phyloP scores from a whole-genome alignment of 768 basidiomycete species.

The Tremella yokohamensis region DNA sequence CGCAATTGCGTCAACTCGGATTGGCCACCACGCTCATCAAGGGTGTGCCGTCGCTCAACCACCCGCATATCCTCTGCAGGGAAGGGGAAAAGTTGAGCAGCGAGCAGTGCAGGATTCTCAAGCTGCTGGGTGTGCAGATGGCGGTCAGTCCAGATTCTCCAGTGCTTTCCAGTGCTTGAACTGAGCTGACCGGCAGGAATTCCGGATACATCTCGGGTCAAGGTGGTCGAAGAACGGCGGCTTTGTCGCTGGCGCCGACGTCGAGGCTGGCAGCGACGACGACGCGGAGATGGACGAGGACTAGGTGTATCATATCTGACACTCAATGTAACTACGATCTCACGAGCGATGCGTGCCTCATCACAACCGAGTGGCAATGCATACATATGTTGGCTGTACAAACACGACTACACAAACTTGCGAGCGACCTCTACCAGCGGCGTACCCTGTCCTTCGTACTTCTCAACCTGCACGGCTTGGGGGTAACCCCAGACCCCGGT shows the following conservation, averaged over 20 bases:
- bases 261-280: slow-evolving; percentile 13
- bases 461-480: no score
- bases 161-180: not conserved
- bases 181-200: slow-evolving; percentile 35
- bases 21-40: slow-evolving; percentile 75
- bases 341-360: no score
- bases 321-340: not conserved
- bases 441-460: no score
- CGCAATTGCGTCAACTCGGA: slow-evolving; percentile 88
- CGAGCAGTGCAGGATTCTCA: slow-evolving; percentile 89
- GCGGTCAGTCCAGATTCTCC: slow-evolving; percentile 59
- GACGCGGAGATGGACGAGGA: slow-evolving; percentile 29
- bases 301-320: not conserved
- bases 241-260: slow-evolving; percentile 41
- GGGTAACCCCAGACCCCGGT: no score
- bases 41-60: slow-evolving; percentile 79
- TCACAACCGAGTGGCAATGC: no score
- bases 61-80: slow-evolving; percentile 77
- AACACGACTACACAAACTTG: no score
- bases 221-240: slow-evolving; percentile 46
- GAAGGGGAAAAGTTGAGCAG: slow-evolving; percentile 71
- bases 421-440: no score
- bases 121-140: slow-evolving; percentile 85
- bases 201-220: slow-evolving; percentile 46
- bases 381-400: no score